Percentiles rank a stretch among this genome's conserved stretches.
Conservation (phyloP, 2,329 filamentous ascomycete species). For the Aureobasidium sp. region DNA sequence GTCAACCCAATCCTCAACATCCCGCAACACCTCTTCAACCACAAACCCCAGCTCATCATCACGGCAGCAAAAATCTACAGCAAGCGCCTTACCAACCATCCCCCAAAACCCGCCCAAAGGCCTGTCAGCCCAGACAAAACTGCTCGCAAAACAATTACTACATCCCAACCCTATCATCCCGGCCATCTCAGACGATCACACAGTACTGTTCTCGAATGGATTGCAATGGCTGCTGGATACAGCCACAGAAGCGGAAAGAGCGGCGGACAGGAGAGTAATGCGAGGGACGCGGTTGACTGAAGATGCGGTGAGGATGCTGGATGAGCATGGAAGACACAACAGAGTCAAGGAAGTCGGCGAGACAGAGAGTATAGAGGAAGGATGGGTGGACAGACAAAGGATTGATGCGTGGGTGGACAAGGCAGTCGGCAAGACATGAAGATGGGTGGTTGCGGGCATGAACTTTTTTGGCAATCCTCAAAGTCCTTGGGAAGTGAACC, state of each 20-base stretch:
- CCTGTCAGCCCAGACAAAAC: neutral
- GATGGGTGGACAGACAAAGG: neutral
- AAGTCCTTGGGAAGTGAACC: too few relatives aligned
- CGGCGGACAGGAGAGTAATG: neutral
- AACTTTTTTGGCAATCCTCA: too few relatives aligned
- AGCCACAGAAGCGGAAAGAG: neutral
- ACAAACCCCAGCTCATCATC: neutral
- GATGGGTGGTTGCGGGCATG: too few relatives aligned
- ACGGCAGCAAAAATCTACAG: neutral
- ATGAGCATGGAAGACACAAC: neutral
- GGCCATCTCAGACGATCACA: neutral
- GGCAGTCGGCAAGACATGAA: neutral
- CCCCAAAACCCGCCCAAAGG: neutral
- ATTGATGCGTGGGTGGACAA: neutral
- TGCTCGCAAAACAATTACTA: neutral
- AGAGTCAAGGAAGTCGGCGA: neutral
- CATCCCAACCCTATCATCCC: neutral
- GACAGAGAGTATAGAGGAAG: neutral
- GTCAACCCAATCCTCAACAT: neutral
- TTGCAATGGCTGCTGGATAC: constrained; percentile 7
- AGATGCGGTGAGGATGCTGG: constrained; percentile 1
- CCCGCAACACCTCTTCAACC: neutral
- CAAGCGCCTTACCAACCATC: neutral
- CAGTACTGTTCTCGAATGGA: neutral
- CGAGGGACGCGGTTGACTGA: neutral